Evolutionary conservation across 257 asterid genomes (phyloP), one percentile per base, ranked within the genome.

Genomic region (Solanum clarkiae): DNA sequence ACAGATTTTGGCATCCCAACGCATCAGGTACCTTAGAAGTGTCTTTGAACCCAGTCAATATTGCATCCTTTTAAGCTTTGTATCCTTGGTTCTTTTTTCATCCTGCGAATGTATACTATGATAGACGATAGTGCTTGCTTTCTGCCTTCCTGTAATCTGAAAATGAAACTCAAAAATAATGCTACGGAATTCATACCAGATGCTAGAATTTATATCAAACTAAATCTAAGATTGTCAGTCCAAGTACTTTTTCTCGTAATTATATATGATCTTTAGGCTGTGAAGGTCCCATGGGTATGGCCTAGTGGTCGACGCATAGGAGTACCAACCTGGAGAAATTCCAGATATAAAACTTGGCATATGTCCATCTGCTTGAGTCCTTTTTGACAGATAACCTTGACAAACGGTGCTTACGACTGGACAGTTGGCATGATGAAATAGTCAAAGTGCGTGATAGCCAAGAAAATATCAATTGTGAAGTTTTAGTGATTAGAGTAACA

Each of bases 1-100:
- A 18, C 92, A 93, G 84, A 84, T 90, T 22, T 91, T 96, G 86
- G 99, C 98, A 82, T 91, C 98, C 81, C 96, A 94, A 88, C 96
- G 89, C 56, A 90, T 96, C 88, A 94, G 99, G 98, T 95, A 90
- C 53, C 60, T 51, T 80, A 24, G 81, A 36, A 60, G 66, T 18
- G 15, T 44, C 53, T 26, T 56, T 12, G 53, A 57, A 22, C 70
- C 47, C 83, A 29, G 16, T 9, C 16, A 29, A 18, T 53, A 5
- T 53, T 53, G 18, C 65, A 79, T 79, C 83, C 29, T 45, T 54
- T 12, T 56, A 4, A 75, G 82, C 82, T 49, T 49, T 44, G 82
- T 14, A 22, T 44, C 13, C 71, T n/a, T 7, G 15, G 54, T 55
- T 45, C 60, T 18, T 53, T 56, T 44, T 66, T 9, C 26, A 47